Evolutionary conservation across 306 rosid genomes (phyloP), one percentile per base, ranked within the genome.

Genomic region (Cyclanthera cordifolia): DNA sequence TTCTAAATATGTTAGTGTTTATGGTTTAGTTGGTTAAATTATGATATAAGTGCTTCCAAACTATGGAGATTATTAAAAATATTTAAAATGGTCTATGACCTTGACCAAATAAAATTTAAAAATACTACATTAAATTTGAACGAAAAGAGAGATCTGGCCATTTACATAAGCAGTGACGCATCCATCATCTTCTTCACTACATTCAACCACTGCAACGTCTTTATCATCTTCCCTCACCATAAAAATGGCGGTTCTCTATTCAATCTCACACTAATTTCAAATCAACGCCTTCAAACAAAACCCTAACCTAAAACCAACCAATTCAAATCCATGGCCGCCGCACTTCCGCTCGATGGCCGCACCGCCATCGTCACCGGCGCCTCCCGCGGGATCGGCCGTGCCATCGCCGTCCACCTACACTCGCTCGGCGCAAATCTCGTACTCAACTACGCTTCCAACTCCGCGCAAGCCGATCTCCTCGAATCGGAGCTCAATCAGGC

Each of bases 371-470:
- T 82, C 5, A 84, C 86, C 6, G 88, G 88, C 13, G 77, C 79
- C 9, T 81, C 86, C 2, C 77, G 88, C 1, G 88, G 88, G 16
- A 77, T 84, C 4, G 89, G 84, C n/a, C 69, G 81, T 17, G 82
- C 73, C 21, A 79, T 84, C 27, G 84, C 84, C 70, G 21, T 56
- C 69, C 84, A 84, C 68, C 84, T 84, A 24, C 82, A 77, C 60
- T 84, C 84, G 10, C 80, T 82, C 0, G 89, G 86, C 41, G 86
- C 86, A 32, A 77, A 39, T 21, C 81, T 85, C 49, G 82, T 85
- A n/a, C 2, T 85, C 73, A 83, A 79, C 69, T 81, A 79, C 78
- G 52, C 73, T 55, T 85, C 90, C 72, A 75, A 81, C 72, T 76
- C 83, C 1, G 53, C 77, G 51, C 79, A 34, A 48, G 90, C 90